phyloP scores from a whole-genome alignment of 495 filamentous ascomycete species.

The Cercophora scortea region DNA sequence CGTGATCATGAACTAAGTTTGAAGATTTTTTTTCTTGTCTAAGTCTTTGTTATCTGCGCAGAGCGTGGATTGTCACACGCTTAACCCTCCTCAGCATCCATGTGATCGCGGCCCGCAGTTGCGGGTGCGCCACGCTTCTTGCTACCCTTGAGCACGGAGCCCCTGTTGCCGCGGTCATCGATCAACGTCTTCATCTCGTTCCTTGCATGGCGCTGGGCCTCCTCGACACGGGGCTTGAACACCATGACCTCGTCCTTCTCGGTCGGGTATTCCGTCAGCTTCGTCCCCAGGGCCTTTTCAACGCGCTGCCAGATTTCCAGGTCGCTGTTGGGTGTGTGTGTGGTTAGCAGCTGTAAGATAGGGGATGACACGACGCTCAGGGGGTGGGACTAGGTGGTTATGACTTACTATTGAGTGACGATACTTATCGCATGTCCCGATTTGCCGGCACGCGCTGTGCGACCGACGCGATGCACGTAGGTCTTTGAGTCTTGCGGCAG shows the following conservation, averaged over 20 bases:
- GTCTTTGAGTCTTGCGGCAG: slow-evolving; percentile 78
- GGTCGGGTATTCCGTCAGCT: slow-evolving; percentile 57
- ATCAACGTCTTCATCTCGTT: slow-evolving; percentile 77
- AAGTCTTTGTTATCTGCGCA: neutral
- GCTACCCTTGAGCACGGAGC: slow-evolving; percentile 49
- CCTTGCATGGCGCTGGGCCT: slow-evolving; percentile 76
- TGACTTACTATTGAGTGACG: slow-evolving; percentile 66
- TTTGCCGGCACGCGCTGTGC: slow-evolving; percentile 86
- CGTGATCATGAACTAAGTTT: too few relatives aligned
- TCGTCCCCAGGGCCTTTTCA: slow-evolving; percentile 70
- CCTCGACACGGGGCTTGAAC: slow-evolving; percentile 65
- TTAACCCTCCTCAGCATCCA: slow-evolving; percentile 77
- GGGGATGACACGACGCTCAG: neutral
- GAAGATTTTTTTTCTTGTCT: neutral
- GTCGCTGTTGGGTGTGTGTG: slow-evolving; percentile 46
- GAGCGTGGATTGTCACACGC: too few relatives aligned
- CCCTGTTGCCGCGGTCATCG: slow-evolving; percentile 64
- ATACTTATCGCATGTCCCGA: slow-evolving; percentile 74
- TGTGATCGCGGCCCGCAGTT: slow-evolving; percentile 46
- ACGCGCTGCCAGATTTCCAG: slow-evolving; percentile 80
- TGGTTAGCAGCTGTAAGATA: neutral
- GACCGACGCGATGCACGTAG: slow-evolving; percentile 90
- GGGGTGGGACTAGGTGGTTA: neutral
- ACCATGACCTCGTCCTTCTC: slow-evolving; percentile 83
- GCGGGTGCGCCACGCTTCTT: slow-evolving; percentile 45